phyloP scores from a whole-genome alignment of 164 flowering plant species.

The Chimonanthus praecox region DNA sequence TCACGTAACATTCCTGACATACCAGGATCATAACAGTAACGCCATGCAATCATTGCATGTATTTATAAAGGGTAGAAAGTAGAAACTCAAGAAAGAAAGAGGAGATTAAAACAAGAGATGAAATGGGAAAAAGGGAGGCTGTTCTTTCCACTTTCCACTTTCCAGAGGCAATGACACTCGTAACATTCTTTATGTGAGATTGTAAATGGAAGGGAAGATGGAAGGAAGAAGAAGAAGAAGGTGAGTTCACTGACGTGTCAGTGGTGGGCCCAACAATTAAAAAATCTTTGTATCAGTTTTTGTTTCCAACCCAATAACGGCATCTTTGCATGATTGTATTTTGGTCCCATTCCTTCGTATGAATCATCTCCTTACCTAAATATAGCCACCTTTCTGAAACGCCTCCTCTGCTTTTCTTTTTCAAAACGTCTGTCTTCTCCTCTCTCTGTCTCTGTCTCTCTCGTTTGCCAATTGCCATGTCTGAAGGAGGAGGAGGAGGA shows the following conservation, averaged over 20 bases:
- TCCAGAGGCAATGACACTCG: too few relatives aligned
- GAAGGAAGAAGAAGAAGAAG: background rate
- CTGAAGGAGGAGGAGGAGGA: slow-evolving; percentile 16
- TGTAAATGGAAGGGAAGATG: background rate
- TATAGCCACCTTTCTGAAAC: slow-evolving; percentile 29
- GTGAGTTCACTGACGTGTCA: background rate
- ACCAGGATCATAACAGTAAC: too few relatives aligned
- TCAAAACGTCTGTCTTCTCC: slow-evolving; percentile 1
- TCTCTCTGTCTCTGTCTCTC: background rate
- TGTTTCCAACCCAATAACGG: slow-evolving; percentile 57
- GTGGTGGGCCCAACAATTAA: background rate
- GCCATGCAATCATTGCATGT: too few relatives aligned
- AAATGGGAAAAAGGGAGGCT: too few relatives aligned
- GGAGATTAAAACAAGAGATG: too few relatives aligned
- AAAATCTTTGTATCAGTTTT: slow-evolving; percentile 33
- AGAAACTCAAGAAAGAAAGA: too few relatives aligned
- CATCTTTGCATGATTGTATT: slow-evolving; percentile 69
- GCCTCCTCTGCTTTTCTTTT: slow-evolving; percentile 10
- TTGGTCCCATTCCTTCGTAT: slow-evolving; percentile 36
- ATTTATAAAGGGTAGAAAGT: too few relatives aligned
- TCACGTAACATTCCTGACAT: too few relatives aligned
- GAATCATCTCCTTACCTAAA: slow-evolving; percentile 16
- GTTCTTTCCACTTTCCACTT: too few relatives aligned
- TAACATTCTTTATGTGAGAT: background rate
- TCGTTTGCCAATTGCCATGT: slow-evolving; percentile 15